Evolutionary conservation across 2,329 filamentous ascomycete species (phyloP).

Genomic region (Nigrospora osmanthi): DNA sequence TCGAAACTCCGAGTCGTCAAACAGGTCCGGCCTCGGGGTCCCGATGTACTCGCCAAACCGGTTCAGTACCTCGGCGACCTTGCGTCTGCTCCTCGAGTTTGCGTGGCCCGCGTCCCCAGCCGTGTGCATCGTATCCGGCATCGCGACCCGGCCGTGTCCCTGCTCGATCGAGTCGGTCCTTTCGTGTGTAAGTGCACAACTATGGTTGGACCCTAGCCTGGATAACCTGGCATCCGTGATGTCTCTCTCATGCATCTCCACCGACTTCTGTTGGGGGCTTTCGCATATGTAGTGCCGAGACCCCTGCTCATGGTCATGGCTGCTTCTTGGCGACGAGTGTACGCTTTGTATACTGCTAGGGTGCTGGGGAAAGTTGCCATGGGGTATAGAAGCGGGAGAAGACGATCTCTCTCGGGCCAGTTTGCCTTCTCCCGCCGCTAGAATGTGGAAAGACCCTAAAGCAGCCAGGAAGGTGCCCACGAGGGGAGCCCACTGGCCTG

Average conservation of each 20-base stretch:
- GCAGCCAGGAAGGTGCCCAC: conserved; percentile 50
- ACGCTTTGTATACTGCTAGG: no score
- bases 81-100: conserved; percentile 24
- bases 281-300: background rate
- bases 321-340: background rate
- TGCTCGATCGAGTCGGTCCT: no score
- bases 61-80: conserved; percentile 33
- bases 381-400: conserved; percentile 3
- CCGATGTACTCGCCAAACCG: conserved; percentile 36
- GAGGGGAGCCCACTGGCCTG: conserved; percentile 53
- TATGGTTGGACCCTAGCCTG: no score
- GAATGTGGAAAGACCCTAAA: conserved; percentile 49
- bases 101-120: no score
- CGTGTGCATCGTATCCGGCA: no score
- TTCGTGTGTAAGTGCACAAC: no score
- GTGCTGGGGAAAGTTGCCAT: conserved; percentile 17
- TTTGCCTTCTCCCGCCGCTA: conserved; percentile 17
- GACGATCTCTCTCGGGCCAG: background rate
- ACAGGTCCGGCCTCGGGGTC: conserved; percentile 35
- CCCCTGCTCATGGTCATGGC: background rate
- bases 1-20: conserved; percentile 41
- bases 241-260: background rate
- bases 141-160: no score
- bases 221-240: conserved; percentile 5
- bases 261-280: background rate